Percentiles rank a stretch among this genome's conserved stretches.
Conservation (phyloP, 345 rosid species). For the Lepidium africanum region DNA sequence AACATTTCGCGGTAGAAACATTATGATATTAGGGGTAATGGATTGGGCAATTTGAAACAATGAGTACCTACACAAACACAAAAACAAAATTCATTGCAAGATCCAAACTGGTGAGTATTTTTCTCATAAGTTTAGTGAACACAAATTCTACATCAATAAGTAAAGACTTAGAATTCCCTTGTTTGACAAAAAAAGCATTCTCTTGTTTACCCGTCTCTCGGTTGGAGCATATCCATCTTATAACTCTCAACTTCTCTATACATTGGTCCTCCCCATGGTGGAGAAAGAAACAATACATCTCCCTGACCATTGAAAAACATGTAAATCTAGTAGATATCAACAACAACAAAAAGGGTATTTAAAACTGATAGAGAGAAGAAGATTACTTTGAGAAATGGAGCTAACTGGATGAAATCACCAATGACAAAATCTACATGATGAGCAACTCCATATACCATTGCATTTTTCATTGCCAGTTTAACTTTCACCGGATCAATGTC, state of each 20-base stretch:
- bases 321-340: not conserved
- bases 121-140: not conserved
- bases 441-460: conserved; percentile 44
- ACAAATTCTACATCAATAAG: not conserved
- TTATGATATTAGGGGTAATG: conserved; percentile 13
- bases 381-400: conserved; percentile 41
- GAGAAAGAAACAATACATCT: conserved; percentile 38
- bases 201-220: conserved; percentile 33
- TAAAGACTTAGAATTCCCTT: too few species aligned
- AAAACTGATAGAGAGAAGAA: not conserved
- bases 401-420: conserved; percentile 41
- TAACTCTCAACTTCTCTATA: conserved; percentile 31
- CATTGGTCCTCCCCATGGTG: conserved; percentile 50
- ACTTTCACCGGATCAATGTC: conserved; percentile 46
- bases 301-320: conserved; percentile 7
- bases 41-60: conserved; percentile 23
- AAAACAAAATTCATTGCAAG: not conserved
- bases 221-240: conserved; percentile 37
- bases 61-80: not conserved
- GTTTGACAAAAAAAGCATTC: too few species aligned
- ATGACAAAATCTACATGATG: conserved; percentile 34
- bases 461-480: conserved; percentile 33
- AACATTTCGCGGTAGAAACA: conserved; percentile 22
- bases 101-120: not conserved
- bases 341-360: not conserved